Base-by-base conservation (phyloP, 108 stramenopile genomes). In the Schizochytrium sp. region DNA sequence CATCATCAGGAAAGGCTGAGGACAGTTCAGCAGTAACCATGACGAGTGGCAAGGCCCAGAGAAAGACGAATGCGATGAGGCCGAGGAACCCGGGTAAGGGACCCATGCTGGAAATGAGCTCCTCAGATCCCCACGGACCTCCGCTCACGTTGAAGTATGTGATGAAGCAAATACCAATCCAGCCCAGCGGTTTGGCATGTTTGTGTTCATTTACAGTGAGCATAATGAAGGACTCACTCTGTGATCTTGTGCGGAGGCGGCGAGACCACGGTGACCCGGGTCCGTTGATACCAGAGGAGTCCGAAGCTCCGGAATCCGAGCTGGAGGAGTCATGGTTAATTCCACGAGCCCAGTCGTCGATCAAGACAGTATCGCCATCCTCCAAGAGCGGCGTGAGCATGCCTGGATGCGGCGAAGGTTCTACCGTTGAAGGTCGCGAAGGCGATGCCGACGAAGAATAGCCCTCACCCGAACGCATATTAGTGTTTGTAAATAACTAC, bases 191-290 rank as follows among this genome's bases (percentile, higher is more conserved):
- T 19, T 53, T 47, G 49, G 47, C 73, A 8, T 53, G 46, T 50
- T 83, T 83, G 73, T 83, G 17, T 5, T n/a, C n/a, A 50, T 83
- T 83, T 28, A 53, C 50, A 19, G 49, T 50, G 49, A 15, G 50
- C 73, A 83, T 83, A 50, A 53, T 83, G 73, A 83, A 83, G 15
- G 73, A 83, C 73, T 83, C 73, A 50, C 73, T 83, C 49, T 53
- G 50, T 5, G 73, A 83, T 19, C 73, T 17, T 4, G 46, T 83
- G 49, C 73, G 73, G 7, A 83, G 46, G n/a, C 73, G 17, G 44
- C 13, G 8, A 38, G 61, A 64, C 61, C 61, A 64, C 61, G 61
- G 61, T 42, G 61, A 64, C 4, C 61, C 61, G 19, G 4, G 19
- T 0, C 8, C 61, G 61, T 10, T 10, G 5, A 13, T 42, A 42